Percentiles rank a stretch among this genome's conserved stretches.
phyloP scores from a whole-genome alignment of 108 stramenopile species.

The Cyclostephanos invisitatus region DNA sequence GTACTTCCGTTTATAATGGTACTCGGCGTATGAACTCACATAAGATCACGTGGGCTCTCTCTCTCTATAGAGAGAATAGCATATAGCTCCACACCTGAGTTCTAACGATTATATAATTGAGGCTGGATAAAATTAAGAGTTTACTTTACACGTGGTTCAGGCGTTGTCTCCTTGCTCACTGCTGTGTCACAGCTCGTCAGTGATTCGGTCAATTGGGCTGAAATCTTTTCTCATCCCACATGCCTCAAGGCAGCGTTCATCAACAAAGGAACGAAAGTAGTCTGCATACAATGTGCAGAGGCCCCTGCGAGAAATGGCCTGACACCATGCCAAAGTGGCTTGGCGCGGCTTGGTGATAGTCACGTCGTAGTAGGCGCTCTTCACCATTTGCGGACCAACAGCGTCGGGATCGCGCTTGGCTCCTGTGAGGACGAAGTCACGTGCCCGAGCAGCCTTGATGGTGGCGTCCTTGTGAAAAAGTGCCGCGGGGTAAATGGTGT shows the following conservation, averaged over 20 bases:
- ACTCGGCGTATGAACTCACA: too few species aligned
- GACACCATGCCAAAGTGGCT: slow-evolving; percentile 80
- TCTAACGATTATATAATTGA: too few species aligned
- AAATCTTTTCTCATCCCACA: slow-evolving; percentile 84
- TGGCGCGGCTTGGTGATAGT: slow-evolving; percentile 86
- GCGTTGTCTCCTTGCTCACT: too few species aligned
- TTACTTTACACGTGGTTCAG: neutral
- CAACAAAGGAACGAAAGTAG: slow-evolving; percentile 76
- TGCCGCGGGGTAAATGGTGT: slow-evolving; percentile 86
- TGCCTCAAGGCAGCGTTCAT: slow-evolving; percentile 75
- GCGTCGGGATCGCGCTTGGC: slow-evolving; percentile 47
- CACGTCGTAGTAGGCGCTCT: slow-evolving; percentile 84
- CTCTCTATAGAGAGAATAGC: too few species aligned
- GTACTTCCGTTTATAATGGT: too few species aligned
- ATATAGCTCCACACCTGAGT: too few species aligned
- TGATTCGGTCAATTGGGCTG: slow-evolving; percentile 35
- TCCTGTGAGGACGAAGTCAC: slow-evolving; percentile 65
- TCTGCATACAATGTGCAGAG: slow-evolving; percentile 80
- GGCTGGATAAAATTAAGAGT: neutral
- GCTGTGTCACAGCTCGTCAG: slow-evolving; percentile 34
- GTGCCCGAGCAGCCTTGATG: slow-evolving; percentile 76
- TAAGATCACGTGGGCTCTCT: too few species aligned
- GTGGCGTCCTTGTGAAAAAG: slow-evolving; percentile 89
- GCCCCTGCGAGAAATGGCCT: slow-evolving; percentile 80
- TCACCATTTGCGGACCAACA: slow-evolving; percentile 75